phyloP scores from a whole-genome alignment of 2,329 filamentous ascomycete genomes.

The Ramichloridium luteum region DNA sequence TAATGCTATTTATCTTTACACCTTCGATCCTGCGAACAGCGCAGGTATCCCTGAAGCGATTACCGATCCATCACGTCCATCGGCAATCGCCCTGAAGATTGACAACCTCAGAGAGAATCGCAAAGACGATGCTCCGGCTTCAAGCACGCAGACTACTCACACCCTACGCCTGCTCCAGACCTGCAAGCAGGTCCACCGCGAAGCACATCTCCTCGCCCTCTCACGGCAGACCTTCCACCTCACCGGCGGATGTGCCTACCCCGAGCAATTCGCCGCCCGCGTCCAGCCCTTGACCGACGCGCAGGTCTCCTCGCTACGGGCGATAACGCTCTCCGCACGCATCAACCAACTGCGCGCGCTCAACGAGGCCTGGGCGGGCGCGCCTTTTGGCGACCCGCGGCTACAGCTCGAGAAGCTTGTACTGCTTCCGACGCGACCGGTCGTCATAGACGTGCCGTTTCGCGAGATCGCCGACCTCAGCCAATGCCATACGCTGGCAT shows the following conservation, averaged over 20 bases:
- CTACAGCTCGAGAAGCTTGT: conserved; percentile 23
- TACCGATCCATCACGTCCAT: conserved; percentile 1
- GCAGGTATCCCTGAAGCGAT: neutral
- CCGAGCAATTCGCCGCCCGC: conserved; percentile 19
- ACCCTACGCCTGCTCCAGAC: conserved; percentile 13
- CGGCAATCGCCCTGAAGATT: conserved; percentile 9
- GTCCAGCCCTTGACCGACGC: conserved; percentile 11
- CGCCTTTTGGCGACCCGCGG: conserved; percentile 23
- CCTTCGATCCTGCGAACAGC: conserved; percentile 14
- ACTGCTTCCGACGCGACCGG: conserved; percentile 22
- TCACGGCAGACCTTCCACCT: conserved; percentile 20
- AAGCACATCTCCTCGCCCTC: conserved; percentile 23
- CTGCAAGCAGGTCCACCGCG: conserved; percentile 18
- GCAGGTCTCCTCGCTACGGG: conserved; percentile 19
- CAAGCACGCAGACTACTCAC: conserved; percentile 5
- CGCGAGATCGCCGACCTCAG: conserved; percentile 26
- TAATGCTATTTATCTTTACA: conserved; percentile 19
- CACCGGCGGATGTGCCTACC: conserved; percentile 14
- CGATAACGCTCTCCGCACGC: conserved; percentile 23
- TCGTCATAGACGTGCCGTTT: conserved; percentile 18
- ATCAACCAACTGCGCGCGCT: conserved; percentile 22
- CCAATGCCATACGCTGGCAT: conserved; percentile 26
- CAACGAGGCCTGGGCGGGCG: conserved; percentile 24
- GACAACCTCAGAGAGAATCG: conserved; percentile 6
- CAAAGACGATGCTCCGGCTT: conserved; percentile 3